A percentile compares a stretch with the other conserved stretches of the same genome.
Conservation (phyloP, 2,329 filamentous ascomycete genomes). For the Pezicula carpinea region DNA sequence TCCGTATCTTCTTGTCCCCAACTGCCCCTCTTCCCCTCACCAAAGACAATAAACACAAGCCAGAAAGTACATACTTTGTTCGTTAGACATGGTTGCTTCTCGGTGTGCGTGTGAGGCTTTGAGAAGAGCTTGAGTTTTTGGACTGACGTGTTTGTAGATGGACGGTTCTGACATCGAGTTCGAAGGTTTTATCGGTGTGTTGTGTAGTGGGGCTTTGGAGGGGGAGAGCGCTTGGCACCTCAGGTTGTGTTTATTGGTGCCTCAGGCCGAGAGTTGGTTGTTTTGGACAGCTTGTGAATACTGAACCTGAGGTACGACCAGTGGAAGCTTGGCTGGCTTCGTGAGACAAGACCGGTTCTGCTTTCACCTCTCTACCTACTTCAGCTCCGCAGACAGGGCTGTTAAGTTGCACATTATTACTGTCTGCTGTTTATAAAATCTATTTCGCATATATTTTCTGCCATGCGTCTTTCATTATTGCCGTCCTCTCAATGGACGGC, state of each 20-base stretch:
- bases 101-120: constrained; percentile 29
- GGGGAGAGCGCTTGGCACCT: constrained; percentile 5
- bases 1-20: constrained; percentile 2
- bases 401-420: no score
- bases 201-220: constrained; percentile 18
- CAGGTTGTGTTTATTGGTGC: no score
- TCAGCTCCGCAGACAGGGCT: no score
- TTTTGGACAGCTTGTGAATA: no score
- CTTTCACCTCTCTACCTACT: no score
- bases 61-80: constrained; percentile 67
- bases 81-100: constrained; percentile 61
- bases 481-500: constrained; percentile 61
- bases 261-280: no score
- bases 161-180: constrained; percentile 28
- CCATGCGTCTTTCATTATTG: constrained; percentile 25
- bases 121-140: constrained; percentile 41
- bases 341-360: no score
- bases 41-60: no score
- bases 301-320: no score
- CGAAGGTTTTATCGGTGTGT: constrained; percentile 3
- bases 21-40: no score
- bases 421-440: no score
- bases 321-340: no score
- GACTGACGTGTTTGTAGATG: constrained; percentile 40
- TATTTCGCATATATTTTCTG: not conserved